Evolutionary conservation across 306 rosid species (phyloP).

Genomic region (Pueraria montana): DNA sequence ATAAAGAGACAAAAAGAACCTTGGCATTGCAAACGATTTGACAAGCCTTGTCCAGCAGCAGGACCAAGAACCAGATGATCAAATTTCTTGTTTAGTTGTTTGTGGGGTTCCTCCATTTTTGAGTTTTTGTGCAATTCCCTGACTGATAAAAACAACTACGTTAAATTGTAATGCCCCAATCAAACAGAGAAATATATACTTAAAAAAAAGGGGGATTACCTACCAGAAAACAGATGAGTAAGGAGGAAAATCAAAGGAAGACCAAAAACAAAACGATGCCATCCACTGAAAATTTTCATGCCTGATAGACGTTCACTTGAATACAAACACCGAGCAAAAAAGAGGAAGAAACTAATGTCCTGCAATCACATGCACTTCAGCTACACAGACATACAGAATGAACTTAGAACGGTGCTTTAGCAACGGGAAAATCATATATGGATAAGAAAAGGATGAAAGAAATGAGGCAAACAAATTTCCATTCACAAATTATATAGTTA

Average conservation of each 20-base stretch:
- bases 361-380: constrained; percentile 23
- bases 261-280: constrained; percentile 70
- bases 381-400: constrained; percentile 40
- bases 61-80: constrained; percentile 91
- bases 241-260: constrained; percentile 78
- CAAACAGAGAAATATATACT: constrained; percentile 20
- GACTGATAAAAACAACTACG: constrained; percentile 57
- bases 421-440: constrained; percentile 13
- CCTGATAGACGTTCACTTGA: constrained; percentile 30
- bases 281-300: constrained; percentile 74
- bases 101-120: constrained; percentile 52
- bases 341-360: constrained; percentile 28
- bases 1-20: constrained; percentile 56
- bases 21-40: constrained; percentile 88
- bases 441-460: neutral
- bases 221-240: constrained; percentile 73
- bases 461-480: constrained; percentile 2
- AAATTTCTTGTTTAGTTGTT: constrained; percentile 65
- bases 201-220: constrained; percentile 9
- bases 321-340: constrained; percentile 33
- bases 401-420: constrained; percentile 32
- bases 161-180: constrained; percentile 13
- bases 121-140: constrained; percentile 67
- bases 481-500: constrained; percentile 19
- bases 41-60: constrained; percentile 90